Conservation (phyloP, 176 grass and related monocot genomes). For the Zoysia pacifica region DNA sequence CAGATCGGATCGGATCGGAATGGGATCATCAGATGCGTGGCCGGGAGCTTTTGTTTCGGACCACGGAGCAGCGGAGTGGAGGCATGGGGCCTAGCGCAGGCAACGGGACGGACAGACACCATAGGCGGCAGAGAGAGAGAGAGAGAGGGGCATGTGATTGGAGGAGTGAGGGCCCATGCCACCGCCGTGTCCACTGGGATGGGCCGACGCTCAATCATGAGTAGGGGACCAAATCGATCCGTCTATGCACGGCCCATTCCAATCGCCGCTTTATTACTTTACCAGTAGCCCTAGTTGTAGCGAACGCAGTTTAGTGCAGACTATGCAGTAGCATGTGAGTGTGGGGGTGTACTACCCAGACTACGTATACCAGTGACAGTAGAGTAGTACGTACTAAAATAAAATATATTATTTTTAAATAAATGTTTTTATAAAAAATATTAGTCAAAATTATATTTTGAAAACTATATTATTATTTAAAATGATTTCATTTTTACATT, state of each 20-base stretch:
- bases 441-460: no score
- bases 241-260: neutral
- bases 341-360: neutral
- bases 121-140: no score
- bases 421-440: no score
- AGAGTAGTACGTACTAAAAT: no score
- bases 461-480: no score
- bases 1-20: neutral
- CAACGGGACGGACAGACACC: neutral
- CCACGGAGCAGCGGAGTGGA: neutral
- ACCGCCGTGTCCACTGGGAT: neutral
- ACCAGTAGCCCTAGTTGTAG: no score
- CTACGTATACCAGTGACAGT: no score
- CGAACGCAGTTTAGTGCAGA: no score
- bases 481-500: no score
- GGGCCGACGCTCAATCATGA: neutral
- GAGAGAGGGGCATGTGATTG: conserved; percentile 23
- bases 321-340: neutral
- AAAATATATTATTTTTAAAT: no score
- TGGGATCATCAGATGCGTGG: neutral
- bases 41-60: conserved; percentile 7
- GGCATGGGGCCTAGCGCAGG: no score
- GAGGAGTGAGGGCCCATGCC: neutral
- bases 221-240: neutral
- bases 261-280: neutral